phyloP scores from a whole-genome alignment of 1,284 basidiomycete genomes.

The Apiotrichum brassicae region DNA sequence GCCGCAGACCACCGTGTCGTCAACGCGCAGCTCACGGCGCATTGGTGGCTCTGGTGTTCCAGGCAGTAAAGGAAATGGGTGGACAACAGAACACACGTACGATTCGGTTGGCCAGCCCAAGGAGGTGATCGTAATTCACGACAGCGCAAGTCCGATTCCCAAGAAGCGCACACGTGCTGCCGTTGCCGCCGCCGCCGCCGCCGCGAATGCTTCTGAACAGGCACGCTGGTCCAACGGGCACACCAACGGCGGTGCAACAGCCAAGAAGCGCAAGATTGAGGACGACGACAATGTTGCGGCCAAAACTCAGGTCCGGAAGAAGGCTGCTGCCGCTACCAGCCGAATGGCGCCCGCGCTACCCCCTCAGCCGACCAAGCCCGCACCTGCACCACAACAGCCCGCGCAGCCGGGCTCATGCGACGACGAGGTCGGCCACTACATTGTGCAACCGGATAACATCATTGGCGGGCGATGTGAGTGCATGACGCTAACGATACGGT shows the following conservation, averaged over 20 bases:
- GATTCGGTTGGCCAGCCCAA: conserved; percentile 40
- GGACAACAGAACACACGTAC: conserved; percentile 42
- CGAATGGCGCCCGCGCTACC: neutral
- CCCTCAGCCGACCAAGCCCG: neutral
- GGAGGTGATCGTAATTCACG: conserved; percentile 44
- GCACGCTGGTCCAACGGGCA: conserved; percentile 13
- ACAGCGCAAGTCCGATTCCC: conserved; percentile 29
- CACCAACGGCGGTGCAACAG: conserved; percentile 3
- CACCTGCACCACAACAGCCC: neutral
- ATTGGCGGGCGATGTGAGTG: conserved; percentile 71
- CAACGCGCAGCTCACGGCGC: conserved; percentile 13
- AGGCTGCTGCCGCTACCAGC: conserved; percentile 7
- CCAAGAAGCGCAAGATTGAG: conserved; percentile 39
- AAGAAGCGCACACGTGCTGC: conserved; percentile 40
- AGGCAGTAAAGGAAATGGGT: conserved; percentile 28
- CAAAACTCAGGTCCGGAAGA: conserved; percentile 25
- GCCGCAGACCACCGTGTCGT: conserved; percentile 17
- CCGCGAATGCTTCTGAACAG: neutral
- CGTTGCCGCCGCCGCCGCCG: conserved; percentile 27
- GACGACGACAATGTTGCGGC: conserved; percentile 20
- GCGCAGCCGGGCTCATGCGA: conserved; percentile 55
- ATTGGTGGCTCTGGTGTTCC: conserved; percentile 6
- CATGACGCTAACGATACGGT: too few species aligned
- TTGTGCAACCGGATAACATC: conserved; percentile 81
- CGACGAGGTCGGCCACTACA: conserved; percentile 92